Percentiles rank a stretch among this genome's conserved stretches.
phyloP scores from a whole-genome alignment of 768 basidiomycete genomes.

The Macrolepiota fuliginosa region DNA sequence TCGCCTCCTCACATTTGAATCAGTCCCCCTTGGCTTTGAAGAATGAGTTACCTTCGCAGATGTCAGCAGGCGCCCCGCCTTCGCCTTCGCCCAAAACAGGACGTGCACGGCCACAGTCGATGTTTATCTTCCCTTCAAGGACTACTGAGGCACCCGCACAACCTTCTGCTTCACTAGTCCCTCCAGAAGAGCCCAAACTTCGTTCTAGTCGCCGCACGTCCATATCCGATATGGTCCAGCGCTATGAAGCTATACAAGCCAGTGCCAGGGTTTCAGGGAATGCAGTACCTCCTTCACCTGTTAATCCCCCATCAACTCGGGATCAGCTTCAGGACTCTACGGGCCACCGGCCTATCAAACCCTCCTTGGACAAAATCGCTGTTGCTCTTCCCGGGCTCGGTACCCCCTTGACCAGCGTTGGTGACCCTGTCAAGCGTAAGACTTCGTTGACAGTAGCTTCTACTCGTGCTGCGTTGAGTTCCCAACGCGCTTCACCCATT shows the following conservation, averaged over 20 bases:
- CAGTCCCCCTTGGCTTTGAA: not conserved
- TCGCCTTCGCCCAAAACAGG: constrained; percentile 23
- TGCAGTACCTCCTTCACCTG: constrained; percentile 19
- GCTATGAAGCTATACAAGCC: constrained; percentile 64
- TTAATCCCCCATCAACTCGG: constrained; percentile 4
- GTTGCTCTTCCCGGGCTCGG: constrained; percentile 7
- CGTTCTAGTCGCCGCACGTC: constrained; percentile 56
- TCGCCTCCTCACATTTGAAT: not conserved
- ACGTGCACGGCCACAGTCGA: constrained; percentile 76
- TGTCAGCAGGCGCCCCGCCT: constrained; percentile 17
- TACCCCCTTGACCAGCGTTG: not conserved
- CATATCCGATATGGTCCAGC: constrained; percentile 84
- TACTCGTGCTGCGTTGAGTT: not conserved
- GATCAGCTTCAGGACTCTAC: not conserved
- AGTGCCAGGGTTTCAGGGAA: not conserved
- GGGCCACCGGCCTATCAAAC: not conserved
- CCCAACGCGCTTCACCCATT: not conserved
- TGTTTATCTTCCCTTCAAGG: constrained; percentile 67
- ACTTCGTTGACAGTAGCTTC: constrained; percentile 4
- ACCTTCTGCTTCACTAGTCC: constrained; percentile 37
- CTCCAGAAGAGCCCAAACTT: constrained; percentile 44
- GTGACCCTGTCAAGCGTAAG: constrained; percentile 4
- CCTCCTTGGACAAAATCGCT: not conserved
- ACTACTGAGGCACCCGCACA: constrained; percentile 37
- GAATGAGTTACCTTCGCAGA: constrained; percentile 18